phyloP scores from a whole-genome alignment of 2,329 filamentous ascomycete species.

The Sarocladium strictum region DNA sequence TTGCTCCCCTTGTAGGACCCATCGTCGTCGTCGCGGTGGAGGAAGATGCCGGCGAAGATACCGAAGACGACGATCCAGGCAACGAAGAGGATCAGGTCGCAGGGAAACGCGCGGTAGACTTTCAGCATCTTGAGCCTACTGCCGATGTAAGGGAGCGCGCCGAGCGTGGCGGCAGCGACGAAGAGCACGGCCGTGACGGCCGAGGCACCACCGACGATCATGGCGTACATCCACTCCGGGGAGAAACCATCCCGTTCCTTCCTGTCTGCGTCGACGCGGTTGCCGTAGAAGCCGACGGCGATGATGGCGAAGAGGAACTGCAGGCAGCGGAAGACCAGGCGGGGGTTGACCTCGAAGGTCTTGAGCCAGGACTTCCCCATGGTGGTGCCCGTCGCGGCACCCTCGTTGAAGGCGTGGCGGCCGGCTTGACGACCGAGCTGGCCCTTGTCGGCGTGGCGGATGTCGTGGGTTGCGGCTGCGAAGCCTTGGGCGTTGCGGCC shows the following conservation, averaged over 20 bases:
- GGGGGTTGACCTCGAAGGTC: constrained; percentile 40
- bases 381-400: constrained; percentile 31
- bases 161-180: constrained; percentile 29
- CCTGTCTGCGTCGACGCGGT: constrained; percentile 46
- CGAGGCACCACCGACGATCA: constrained; percentile 49
- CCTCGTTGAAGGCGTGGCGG: constrained; percentile 26
- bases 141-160: constrained; percentile 26
- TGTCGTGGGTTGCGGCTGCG: constrained; percentile 21
- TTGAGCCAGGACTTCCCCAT: constrained; percentile 39
- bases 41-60: constrained; percentile 66
- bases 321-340: constrained; percentile 52
- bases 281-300: constrained; percentile 63
- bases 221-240: constrained; percentile 59
- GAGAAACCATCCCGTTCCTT: constrained; percentile 32
- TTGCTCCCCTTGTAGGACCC: constrained; percentile 38
- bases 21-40: constrained; percentile 50
- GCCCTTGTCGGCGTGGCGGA: constrained; percentile 26
- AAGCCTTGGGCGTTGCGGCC: constrained; percentile 22
- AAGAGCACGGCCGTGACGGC: constrained; percentile 44
- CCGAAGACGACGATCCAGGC: constrained; percentile 64
- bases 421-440: constrained; percentile 27
- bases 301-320: constrained; percentile 67
- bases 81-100: constrained; percentile 37
- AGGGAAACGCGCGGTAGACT: constrained; percentile 38
- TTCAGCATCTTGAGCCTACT: constrained; percentile 27